Base-by-base conservation (phyloP, 768 basidiomycete species). In the Candolleomyces efflorescens region DNA sequence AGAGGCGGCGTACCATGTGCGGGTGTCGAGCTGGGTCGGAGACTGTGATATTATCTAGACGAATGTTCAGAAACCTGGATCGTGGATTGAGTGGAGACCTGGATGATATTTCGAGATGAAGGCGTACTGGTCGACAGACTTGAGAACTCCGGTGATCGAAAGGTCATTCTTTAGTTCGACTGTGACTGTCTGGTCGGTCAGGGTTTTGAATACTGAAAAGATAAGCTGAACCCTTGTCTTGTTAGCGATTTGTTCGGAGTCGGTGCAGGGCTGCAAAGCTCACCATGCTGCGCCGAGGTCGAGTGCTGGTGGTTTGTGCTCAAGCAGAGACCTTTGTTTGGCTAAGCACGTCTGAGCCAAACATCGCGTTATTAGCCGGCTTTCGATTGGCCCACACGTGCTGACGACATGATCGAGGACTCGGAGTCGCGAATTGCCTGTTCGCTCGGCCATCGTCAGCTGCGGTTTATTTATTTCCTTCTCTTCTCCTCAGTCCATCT, bases 121-220 rank as follows among this genome's bases (percentile, higher is more conserved):
- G 12, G 46, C 87, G 60, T 62, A 95, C 96, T 99, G 96, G 79
- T 99, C 96, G 53, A 99, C 95, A 32, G 94, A 97, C 81, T 97
- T 97, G 64, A 99, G 75, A 24, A 91, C 88, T 1, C 96, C 96
- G 10, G 90, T 93, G 71, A 99, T 97, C 18, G 90, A 94, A 54
- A 98, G 85, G 73, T 98, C 97, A 75, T 99, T 99, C 78, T 99
- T 99, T 67, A 99, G 86, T 71, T 98, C 94, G 62, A 97, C 95
- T 4, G 92, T 94, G 66, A 98, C 95, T 67, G 88, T 85, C 69
- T 98, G 96, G 74, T 98, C 94, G 10, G 95, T 98, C 32, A 99
- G 85, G 9, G 97, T 98, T 76, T 98, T 98, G 87, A 99, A 98
- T 24, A 98, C 95, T 46, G 95, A 98, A 78, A 92, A 94, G 63